Evolutionary conservation across 306 rosid genomes (phyloP).

Genomic region (Cajanus cajan): DNA sequence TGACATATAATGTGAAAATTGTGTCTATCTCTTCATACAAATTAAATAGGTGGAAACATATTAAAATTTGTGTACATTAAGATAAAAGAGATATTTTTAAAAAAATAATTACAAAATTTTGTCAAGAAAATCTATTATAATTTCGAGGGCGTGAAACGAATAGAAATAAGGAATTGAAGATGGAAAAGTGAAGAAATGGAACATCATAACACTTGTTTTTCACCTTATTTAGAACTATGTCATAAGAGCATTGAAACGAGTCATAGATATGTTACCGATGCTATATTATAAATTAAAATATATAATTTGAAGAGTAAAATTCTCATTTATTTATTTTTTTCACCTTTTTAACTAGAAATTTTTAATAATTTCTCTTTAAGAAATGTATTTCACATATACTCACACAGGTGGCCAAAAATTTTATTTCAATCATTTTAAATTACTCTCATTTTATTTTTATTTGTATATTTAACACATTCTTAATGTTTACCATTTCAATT

Average conservation of each 20-base stretch:
- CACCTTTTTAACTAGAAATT: too few species aligned
- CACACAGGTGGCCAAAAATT: too few species aligned
- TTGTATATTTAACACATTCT: neutral
- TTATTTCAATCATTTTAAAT: neutral
- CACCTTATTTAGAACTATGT: neutral
- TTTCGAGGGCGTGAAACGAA: neutral
- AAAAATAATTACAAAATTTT: too few species aligned
- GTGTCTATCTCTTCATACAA: neutral
- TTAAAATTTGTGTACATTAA: neutral
- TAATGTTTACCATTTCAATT: neutral
- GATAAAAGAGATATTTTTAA: too few species aligned
- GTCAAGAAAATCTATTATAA: neutral
- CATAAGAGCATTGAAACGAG: neutral
- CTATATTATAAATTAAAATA: neutral
- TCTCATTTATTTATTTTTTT: too few species aligned
- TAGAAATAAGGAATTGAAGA: neutral
- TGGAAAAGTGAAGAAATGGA: neutral
- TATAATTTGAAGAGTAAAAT: too few species aligned
- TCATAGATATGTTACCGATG: neutral
- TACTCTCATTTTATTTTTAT: neutral
- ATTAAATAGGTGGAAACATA: neutral
- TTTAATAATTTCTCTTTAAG: neutral
- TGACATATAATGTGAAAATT: neutral
- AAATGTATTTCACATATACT: neutral
- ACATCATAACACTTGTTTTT: neutral